These are phyloP conservation scores for Boletus insuetus DNA, from an alignment of 768 basidiomycete genomes.

Conservation along the genomic window DNA sequence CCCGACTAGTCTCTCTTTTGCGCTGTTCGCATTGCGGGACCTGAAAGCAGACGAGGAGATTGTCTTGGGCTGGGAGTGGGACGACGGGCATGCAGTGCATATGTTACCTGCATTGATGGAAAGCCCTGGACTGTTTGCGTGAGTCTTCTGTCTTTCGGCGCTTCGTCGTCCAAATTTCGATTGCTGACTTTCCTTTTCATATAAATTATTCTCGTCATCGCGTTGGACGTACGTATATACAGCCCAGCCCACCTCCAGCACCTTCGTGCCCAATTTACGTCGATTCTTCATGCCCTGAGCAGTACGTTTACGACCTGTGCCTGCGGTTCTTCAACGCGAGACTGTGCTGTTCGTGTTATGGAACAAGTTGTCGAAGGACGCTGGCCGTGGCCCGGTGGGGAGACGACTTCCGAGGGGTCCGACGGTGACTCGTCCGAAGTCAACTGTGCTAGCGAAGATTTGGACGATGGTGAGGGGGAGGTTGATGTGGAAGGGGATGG, in stretches of 20 bases:
- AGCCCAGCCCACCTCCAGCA: slow-evolving; percentile 50
- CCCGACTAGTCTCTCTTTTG: slow-evolving; percentile 58
- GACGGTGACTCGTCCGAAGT: slow-evolving; percentile 18
- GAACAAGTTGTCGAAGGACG: slow-evolving; percentile 54
- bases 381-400: slow-evolving; percentile 32
- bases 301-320: slow-evolving; percentile 76
- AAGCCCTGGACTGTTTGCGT: slow-evolving; percentile 56
- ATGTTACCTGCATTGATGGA: slow-evolving; percentile 65
- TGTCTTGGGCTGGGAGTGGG: slow-evolving; percentile 95
- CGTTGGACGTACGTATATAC: not conserved
- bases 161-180: not conserved
- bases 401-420: slow-evolving; percentile 24
- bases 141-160: slow-evolving; percentile 29
- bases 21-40: slow-evolving; percentile 74
- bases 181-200: slow-evolving; percentile 8
- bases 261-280: slow-evolving; percentile 63
- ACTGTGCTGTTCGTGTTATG: slow-evolving; percentile 66
- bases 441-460: slow-evolving; percentile 12
- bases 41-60: slow-evolving; percentile 82
- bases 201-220: not conserved
- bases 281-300: slow-evolving; percentile 65
- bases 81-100: slow-evolving; percentile 86
- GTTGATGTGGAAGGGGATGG: slow-evolving; percentile 28
- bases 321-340: slow-evolving; percentile 58
- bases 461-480: slow-evolving; percentile 14